Conservation (phyloP, 2,329 filamentous ascomycete genomes). For the Sordariomycetes sp. region DNA sequence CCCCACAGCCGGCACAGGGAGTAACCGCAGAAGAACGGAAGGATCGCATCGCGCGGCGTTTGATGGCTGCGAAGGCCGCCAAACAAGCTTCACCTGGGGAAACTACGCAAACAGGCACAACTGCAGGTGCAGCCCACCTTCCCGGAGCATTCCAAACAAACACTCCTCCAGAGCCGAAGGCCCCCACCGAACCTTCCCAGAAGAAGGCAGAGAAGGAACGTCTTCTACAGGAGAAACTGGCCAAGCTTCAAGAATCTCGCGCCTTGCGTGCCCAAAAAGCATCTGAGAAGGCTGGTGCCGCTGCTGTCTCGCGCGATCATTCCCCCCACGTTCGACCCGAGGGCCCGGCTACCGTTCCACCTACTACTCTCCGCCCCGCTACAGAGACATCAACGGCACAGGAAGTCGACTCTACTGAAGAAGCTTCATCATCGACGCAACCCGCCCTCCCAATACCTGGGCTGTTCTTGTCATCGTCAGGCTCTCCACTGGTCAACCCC, state of each 20-base stretch:
- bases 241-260: slow-evolving; percentile 54
- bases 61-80: slow-evolving; percentile 62
- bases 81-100: slow-evolving; percentile 24
- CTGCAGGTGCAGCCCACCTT: neutral
- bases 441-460: slow-evolving; percentile 20
- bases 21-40: slow-evolving; percentile 50
- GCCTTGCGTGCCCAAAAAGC: slow-evolving; percentile 27
- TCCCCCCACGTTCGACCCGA: neutral
- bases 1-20: neutral
- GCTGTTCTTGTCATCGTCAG: slow-evolving; percentile 19
- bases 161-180: neutral
- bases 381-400: neutral
- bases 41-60: slow-evolving; percentile 60
- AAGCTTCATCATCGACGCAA: neutral
- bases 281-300: slow-evolving; percentile 13
- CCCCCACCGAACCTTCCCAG: neutral
- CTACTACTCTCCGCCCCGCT: neutral
- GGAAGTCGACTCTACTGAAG: neutral
- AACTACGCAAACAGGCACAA: neutral
- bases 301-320: neutral
- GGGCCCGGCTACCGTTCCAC: neutral
- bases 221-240: slow-evolving; percentile 67
- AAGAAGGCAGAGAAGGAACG: slow-evolving; percentile 57
- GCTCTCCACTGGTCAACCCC: slow-evolving; percentile 8
- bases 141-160: neutral